Conservation (phyloP, 805 yeast species). For the Clavispora santaluciae region DNA sequence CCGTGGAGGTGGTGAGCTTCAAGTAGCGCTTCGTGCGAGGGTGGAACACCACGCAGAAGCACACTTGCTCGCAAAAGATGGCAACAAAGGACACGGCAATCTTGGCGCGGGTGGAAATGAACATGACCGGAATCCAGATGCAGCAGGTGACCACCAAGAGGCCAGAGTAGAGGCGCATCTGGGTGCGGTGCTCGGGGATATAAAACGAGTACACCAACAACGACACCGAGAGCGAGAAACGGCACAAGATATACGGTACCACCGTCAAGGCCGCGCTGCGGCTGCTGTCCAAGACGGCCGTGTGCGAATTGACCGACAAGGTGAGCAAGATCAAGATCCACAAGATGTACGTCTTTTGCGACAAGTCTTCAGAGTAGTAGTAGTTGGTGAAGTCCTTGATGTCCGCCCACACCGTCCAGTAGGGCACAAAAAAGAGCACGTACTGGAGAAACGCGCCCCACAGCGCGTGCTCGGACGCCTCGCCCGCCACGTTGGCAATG, state of each 20-base stretch:
- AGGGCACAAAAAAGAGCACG: constrained; percentile 48
- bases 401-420: constrained; percentile 66
- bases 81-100: constrained; percentile 41
- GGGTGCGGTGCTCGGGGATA: constrained; percentile 47
- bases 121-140: constrained; percentile 51
- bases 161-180: constrained; percentile 38
- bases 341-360: constrained; percentile 47
- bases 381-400: constrained; percentile 60
- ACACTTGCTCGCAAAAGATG: constrained; percentile 37
- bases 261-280: constrained; percentile 40
- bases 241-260: constrained; percentile 45
- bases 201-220: constrained; percentile 39
- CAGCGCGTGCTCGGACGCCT: constrained; percentile 46
- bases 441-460: constrained; percentile 46
- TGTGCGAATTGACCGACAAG: constrained; percentile 45
- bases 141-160: constrained; percentile 29
- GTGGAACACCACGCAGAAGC: constrained; percentile 37
- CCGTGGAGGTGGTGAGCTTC: constrained; percentile 47
- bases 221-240: constrained; percentile 33
- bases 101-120: constrained; percentile 42
- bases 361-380: constrained; percentile 55
- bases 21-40: constrained; percentile 44
- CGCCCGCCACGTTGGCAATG: constrained; percentile 53
- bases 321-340: constrained; percentile 51
- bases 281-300: constrained; percentile 30